These are phyloP conservation scores for Phyllosticta ampelicida DNA, from an alignment of 2,329 filamentous ascomycete genomes.

Conservation along the genomic window DNA sequence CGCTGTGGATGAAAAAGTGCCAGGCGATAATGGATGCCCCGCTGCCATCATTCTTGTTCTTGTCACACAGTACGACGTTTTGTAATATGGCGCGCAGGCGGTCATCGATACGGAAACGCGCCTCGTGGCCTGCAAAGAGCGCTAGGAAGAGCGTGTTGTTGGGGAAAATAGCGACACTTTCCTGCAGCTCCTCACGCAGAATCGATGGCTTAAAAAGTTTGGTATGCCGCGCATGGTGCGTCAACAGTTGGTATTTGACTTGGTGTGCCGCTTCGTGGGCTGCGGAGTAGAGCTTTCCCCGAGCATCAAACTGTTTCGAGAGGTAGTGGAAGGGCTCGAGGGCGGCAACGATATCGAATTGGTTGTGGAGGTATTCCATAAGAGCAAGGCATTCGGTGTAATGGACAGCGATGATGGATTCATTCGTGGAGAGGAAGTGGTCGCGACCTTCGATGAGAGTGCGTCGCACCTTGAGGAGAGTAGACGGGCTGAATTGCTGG, in stretches of 20 bases:
- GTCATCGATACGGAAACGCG: slow-evolving; percentile 61
- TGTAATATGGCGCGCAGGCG: slow-evolving; percentile 59
- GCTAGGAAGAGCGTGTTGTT: slow-evolving; percentile 65
- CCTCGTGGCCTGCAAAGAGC: slow-evolving; percentile 63
- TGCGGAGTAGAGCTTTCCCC: slow-evolving; percentile 15
- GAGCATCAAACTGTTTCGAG: slow-evolving; percentile 17
- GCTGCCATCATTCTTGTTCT: slow-evolving; percentile 12
- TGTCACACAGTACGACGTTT: slow-evolving; percentile 23
- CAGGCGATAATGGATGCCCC: slow-evolving; percentile 36
- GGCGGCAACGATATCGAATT: slow-evolving; percentile 23
- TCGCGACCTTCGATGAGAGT: slow-evolving; percentile 45
- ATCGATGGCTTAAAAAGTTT: slow-evolving; percentile 58
- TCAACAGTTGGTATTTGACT: slow-evolving; percentile 53
- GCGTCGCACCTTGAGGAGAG: slow-evolving; percentile 15
- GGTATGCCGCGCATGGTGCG: slow-evolving; percentile 50
- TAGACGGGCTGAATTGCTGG: slow-evolving; percentile 7
- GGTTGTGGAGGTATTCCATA: slow-evolving; percentile 52
- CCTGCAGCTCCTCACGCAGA: slow-evolving; percentile 50
- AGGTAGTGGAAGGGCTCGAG: slow-evolving; percentile 28
- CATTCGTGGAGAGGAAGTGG: slow-evolving; percentile 41
- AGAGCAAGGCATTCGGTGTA: slow-evolving; percentile 54
- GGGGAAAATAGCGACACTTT: slow-evolving; percentile 56
- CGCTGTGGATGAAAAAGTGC: slow-evolving; percentile 45
- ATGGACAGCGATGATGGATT: slow-evolving; percentile 34
- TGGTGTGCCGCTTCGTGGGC: slow-evolving; percentile 59